These are phyloP conservation scores for Citeromyces hawaiiensis DNA, from an alignment of 1,139 yeast species.

Conservation along the genomic window DNA sequence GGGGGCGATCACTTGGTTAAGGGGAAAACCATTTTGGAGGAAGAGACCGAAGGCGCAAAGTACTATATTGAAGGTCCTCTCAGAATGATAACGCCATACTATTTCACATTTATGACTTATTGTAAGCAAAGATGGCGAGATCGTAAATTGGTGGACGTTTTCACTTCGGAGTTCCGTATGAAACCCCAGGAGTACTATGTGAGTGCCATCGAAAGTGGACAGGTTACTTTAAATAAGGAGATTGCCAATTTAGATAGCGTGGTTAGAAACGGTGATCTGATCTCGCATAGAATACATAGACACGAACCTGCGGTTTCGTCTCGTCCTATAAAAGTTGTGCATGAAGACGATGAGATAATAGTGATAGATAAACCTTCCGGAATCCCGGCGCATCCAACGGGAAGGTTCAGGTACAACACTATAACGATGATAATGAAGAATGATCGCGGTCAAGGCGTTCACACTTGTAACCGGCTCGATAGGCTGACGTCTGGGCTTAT, in stretches of 20 bases:
- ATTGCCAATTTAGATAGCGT: constrained; percentile 53
- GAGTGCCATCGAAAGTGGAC: constrained; percentile 56
- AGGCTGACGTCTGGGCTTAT: constrained; percentile 87
- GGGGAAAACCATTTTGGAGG: constrained; percentile 35
- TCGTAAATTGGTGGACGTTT: constrained; percentile 63
- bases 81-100: constrained; percentile 74
- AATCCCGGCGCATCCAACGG: constrained; percentile 94
- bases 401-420: constrained; percentile 78
- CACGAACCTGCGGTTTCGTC: constrained; percentile 88
- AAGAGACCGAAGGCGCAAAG: constrained; percentile 38
- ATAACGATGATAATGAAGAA: constrained; percentile 71
- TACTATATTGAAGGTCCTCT: constrained; percentile 33
- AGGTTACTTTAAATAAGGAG: constrained; percentile 56
- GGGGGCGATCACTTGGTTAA: constrained; percentile 18
- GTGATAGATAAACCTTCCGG: constrained; percentile 94
- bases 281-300: constrained; percentile 71
- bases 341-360: constrained; percentile 65
- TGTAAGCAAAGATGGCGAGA: constrained; percentile 92
- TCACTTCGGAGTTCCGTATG: constrained; percentile 76
- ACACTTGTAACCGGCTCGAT: constrained; percentile 88
- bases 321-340: constrained; percentile 55
- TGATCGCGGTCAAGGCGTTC: constrained; percentile 50
- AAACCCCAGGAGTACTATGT: constrained; percentile 57
- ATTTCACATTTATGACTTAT: constrained; percentile 78
- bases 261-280: constrained; percentile 74